These are phyloP conservation scores for Trapa bicornis DNA, from an alignment of 345 rosid species.

Conservation along the genomic window DNA sequence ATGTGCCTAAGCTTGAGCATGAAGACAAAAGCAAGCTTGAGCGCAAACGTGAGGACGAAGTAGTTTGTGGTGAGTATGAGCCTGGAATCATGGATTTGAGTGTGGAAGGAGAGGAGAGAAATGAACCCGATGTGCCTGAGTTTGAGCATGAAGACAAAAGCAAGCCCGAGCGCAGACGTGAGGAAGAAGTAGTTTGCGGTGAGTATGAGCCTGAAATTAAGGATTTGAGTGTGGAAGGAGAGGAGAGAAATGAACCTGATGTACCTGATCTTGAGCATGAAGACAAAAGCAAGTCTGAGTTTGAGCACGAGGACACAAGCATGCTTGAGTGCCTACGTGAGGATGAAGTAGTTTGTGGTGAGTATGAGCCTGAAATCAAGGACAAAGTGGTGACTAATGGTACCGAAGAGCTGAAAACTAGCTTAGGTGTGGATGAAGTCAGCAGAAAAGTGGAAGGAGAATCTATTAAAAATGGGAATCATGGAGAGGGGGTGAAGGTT, in stretches of 20 bases:
- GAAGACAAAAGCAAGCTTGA: constrained; percentile 4
- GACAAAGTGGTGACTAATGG: constrained; percentile 15
- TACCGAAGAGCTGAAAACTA: constrained; percentile 11
- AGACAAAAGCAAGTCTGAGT: constrained; percentile 2
- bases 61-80: not conserved
- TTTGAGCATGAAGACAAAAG: constrained; percentile 2
- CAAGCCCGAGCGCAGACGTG: not conserved
- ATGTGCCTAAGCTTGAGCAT: not conserved
- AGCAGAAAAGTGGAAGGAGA: constrained; percentile 24
- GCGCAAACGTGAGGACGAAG: constrained; percentile 1
- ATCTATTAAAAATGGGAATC: constrained; percentile 24
- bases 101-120: not conserved
- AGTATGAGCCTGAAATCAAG: constrained; percentile 13
- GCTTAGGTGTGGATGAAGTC: constrained; percentile 6
- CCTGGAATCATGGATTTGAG: not conserved
- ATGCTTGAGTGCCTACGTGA: too few species aligned
- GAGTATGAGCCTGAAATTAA: constrained; percentile 1
- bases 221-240: not conserved
- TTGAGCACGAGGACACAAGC: constrained; percentile 3
- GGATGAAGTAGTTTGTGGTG: too few species aligned
- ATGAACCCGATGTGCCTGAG: not conserved
- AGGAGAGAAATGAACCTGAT: not conserved
- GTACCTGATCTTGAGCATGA: constrained; percentile 1
- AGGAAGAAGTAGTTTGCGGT: constrained; percentile 6
- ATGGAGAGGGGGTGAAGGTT: constrained; percentile 19